These are phyloP conservation scores for Castanea mollissima DNA, from an alignment of 306 rosid species.

Conservation along the genomic window DNA sequence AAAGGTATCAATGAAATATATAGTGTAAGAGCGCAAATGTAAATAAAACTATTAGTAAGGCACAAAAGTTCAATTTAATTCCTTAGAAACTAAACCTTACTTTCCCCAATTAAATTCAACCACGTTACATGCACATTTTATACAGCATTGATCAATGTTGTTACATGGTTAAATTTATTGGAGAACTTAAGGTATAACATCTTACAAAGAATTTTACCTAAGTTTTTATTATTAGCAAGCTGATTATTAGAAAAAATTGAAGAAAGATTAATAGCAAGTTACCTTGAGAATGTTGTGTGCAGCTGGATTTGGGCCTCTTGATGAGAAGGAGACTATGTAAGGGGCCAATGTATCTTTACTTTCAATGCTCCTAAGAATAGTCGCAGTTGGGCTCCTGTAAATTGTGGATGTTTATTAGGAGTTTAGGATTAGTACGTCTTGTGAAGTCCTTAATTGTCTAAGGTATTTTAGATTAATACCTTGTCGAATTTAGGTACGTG, in stretches of 20 bases:
- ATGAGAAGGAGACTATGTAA: slow-evolving; percentile 20
- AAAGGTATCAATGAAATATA: background rate
- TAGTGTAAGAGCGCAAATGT: too few species aligned
- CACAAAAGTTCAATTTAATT: too few species aligned
- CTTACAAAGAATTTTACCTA: too few species aligned
- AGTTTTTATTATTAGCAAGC: too few species aligned
- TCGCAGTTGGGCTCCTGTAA: slow-evolving; percentile 23
- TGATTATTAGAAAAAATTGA: too few species aligned
- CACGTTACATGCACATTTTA: too few species aligned
- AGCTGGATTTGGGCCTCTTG: slow-evolving; percentile 31
- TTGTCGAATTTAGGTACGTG: slow-evolving; percentile 21
- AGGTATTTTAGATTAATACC: background rate
- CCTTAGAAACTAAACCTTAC: too few species aligned
- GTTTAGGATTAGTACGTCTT: background rate
- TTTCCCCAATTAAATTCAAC: too few species aligned
- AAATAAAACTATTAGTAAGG: too few species aligned
- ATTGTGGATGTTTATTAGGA: background rate
- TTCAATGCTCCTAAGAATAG: slow-evolving; percentile 27
- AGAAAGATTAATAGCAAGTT: background rate
- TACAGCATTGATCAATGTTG: too few species aligned
- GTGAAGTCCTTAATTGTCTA: background rate
- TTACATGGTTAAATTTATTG: too few species aligned
- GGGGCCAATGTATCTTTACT: slow-evolving; percentile 22
- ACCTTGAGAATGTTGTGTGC: slow-evolving; percentile 37
- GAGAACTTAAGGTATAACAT: too few species aligned